Base-by-base conservation (phyloP, 1,284 basidiomycete species). In the Ganoderma sinense region DNA sequence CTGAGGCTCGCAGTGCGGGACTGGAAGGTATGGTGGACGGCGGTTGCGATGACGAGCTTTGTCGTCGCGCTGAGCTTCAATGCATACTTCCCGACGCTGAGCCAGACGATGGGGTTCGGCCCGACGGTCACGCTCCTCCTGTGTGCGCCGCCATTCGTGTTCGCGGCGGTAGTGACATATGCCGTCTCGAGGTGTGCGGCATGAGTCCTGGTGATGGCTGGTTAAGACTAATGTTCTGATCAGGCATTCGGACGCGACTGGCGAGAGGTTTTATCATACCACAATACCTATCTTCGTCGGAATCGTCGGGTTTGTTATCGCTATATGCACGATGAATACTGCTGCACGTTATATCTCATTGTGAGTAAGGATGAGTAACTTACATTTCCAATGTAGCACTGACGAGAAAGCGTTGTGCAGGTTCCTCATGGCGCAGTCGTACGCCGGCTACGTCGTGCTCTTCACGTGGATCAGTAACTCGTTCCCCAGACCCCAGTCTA, bases 141-240 rank as follows among this genome's bases (percentile, higher is more conserved):
- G 33, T 93, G 91, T 70, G 92, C 91, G 7, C 94, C 94, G 41
- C 94, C 94, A 13, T 95, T 91, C 87, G 81, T 89, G 18, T 89
- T 94, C 78, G 87, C 92, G 0, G 88, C 89, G 11, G 79, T 89
- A 20, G 83, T 87, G 26, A 84, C 87, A 3, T 85, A 88, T 55
- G 67, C 77, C 10, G 75, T 88, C 13, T 86, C 88, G 2, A 83
- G 84, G 89, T 89, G 65, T 39, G n/a, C n/a, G 80, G 69, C 67
- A 40, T 33, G 10, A 8, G 13, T 36, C 29, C 53, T 33, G 48
- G 45, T 65, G 53, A 33, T 56, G 29, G 7, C 14, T 6, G 7
- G 5, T 10, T 33, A 16, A 7, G 4, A 20, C 29, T 33, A 31
- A 31, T 18, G 11, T 33, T 8, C 45, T 62, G 13, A 61, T 0